Evolutionary conservation across 2,329 filamentous ascomycete species (phyloP), one percentile per base, ranked within the genome.

Genomic region (Triangularia verruculosa): DNA sequence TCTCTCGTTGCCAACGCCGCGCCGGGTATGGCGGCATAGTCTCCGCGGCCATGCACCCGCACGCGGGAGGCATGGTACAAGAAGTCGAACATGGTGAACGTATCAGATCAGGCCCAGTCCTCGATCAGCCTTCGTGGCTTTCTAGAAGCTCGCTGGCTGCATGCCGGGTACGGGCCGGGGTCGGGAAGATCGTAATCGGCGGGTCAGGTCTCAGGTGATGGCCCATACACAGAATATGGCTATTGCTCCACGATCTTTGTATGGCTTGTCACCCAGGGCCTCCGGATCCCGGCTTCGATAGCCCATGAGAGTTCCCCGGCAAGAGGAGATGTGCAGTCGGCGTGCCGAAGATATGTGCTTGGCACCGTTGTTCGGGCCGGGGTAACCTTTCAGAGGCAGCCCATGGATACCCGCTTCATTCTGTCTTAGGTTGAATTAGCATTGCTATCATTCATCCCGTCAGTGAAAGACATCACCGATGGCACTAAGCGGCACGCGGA

Each of bases 1-100:
- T 25, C 32, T 27, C 22, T 34, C 53, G 9, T 51, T 5, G n/a
- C 43, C 9, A 7, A 6, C 34, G 47, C 55, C 27, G 12, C 32
- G 24, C 30, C 64, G 62, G 62, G 5, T 64, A 52, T 57, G 32
- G 55, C 58, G 64, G 62, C 28, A 34, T 28, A 12, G 2, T 34
- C 28, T 12, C 61, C 53, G 64, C n/a, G 39, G 39, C n/a, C 4
- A 20, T 17, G 39, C 39, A 20, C 39, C 17, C n/a, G n/a, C n/a
- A n/a, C n/a, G n/a, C n/a, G 39, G n/a, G 11, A 9, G n/a, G 39
- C 34, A 22, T 47, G 39, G 5, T 12, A 47, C n/a, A 20, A 3
- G n/a, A 47, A 11, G 4, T 17, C 39, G n/a, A 47, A 7, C 17
- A 17, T 9, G 13, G 27, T 32, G 39, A 47, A 2, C 6, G 39